Base-by-base conservation (phyloP, 1,284 basidiomycete genomes). In the Ustilago crameri region DNA sequence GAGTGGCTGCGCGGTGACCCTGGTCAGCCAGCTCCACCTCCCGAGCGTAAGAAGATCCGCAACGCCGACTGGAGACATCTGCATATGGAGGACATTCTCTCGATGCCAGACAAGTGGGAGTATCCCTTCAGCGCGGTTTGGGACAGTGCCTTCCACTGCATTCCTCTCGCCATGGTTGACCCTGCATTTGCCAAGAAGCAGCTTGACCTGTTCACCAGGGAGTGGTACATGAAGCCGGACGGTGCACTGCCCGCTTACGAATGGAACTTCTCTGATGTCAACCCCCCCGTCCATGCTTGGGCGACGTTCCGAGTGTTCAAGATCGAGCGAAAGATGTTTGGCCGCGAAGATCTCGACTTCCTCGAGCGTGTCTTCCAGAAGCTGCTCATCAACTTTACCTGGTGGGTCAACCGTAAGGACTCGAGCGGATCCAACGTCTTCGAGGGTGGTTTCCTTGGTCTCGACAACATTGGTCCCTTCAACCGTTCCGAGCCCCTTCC, bases 21-120 rank as follows among this genome's bases (percentile, higher is more conserved):
- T 9, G 91, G 91, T 18, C 95, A 98, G 84, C 95, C 95, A 4
- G 88, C 93, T 17, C 95, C 95, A 2, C 95, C 95, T 15, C 90
- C 92, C 0, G 91, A 92, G 81, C 88, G 95, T 68, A 94, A 95
- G 85, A 86, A 87, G 76, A 87, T 95, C 60, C 87, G 94, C 66
- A 98, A 98, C 85, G 87, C 87, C 84, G 93, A 84, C 74, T 52
- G 63, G 65, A 90, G 89, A 67, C 95, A 98, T 85, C 87, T 98
- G 86, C 90, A 98, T 84, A 91, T 95, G 68, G 92, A 93, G 63
- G 95, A 98, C 83, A 90, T 98, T 70, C 87, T 98, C 44, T 96
- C 94, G 9, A 98, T 98, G 95, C 95, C 95, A 9, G 95, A 98
- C 86, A 98, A 98, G 90, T 98, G 95, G 95, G 95, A 98, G 85